These are phyloP conservation scores for Aspergillus arachidicola DNA, from an alignment of 2,329 filamentous ascomycete species.

Conservation along the genomic window DNA sequence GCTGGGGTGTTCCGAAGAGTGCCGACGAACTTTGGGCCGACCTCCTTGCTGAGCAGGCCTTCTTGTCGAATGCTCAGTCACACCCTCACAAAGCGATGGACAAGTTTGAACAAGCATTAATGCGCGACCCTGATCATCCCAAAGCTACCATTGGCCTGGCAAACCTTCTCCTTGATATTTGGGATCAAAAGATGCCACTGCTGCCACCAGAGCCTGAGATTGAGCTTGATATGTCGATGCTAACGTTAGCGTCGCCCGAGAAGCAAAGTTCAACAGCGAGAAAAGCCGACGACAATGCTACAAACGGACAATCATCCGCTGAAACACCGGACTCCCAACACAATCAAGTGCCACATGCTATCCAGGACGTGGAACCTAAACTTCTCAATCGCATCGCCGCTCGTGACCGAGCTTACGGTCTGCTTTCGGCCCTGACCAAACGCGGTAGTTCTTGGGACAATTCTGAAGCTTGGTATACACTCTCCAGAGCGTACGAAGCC, in stretches of 20 bases:
- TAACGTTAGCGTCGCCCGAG: conserved; percentile 26
- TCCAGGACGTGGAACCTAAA: conserved; percentile 59
- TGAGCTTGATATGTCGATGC: conserved; percentile 28
- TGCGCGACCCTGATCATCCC: conserved; percentile 77
- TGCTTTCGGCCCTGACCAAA: conserved; percentile 81
- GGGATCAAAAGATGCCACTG: conserved; percentile 55
- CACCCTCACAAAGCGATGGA: conserved; percentile 69
- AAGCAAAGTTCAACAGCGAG: conserved; percentile 16
- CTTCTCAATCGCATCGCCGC: conserved; percentile 82
- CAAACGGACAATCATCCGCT: neutral
- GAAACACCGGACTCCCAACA: conserved; percentile 1
- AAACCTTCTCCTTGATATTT: conserved; percentile 83
- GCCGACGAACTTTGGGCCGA: conserved; percentile 85
- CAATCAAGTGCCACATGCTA: neutral
- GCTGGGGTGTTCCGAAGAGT: conserved; percentile 80
- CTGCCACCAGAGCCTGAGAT: conserved; percentile 36
- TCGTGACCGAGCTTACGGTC: conserved; percentile 81
- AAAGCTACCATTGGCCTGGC: conserved; percentile 79
- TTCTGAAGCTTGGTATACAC: conserved; percentile 88
- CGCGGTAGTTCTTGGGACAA: conserved; percentile 86
- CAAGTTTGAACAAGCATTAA: conserved; percentile 80
- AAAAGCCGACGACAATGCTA: conserved; percentile 6
- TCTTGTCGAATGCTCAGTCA: conserved; percentile 64
- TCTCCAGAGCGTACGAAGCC: conserved; percentile 85
- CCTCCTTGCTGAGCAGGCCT: conserved; percentile 75